These are phyloP conservation scores for Ganoderma lingzhi DNA, from an alignment of 1,284 basidiomycete genomes.

Conservation along the genomic window DNA sequence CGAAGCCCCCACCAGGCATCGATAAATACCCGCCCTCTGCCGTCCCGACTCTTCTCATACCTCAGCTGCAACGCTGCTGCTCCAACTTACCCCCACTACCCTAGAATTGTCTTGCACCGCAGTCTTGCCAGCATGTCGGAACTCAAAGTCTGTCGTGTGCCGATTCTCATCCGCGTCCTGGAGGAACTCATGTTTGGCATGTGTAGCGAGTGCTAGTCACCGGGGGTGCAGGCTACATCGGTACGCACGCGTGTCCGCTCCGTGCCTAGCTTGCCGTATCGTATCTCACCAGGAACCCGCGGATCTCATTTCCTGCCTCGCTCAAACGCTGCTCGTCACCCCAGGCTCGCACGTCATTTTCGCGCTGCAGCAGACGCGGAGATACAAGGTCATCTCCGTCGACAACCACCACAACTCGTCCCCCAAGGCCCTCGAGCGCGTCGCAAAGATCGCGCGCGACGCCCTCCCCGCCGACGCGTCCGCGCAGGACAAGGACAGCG, in stretches of 20 bases:
- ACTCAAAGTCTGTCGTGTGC: constrained; percentile 51
- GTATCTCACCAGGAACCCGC: constrained; percentile 13
- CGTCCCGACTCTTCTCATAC: neutral
- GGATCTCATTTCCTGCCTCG: constrained; percentile 3
- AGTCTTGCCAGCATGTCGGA: constrained; percentile 28
- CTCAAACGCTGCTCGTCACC: neutral
- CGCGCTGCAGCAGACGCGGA: constrained; percentile 84
- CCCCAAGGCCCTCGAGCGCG: constrained; percentile 74
- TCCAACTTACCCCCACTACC: neutral
- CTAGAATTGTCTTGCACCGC: neutral
- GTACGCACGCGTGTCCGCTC: constrained; percentile 47
- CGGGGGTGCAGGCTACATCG: constrained; percentile 88
- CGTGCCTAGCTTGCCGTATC: constrained; percentile 10
- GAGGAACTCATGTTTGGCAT: constrained; percentile 17
- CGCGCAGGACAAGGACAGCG: constrained; percentile 68
- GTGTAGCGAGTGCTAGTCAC: constrained; percentile 78
- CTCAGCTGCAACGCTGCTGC: neutral
- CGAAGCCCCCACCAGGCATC: neutral
- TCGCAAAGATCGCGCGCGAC: constrained; percentile 81
- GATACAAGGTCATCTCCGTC: constrained; percentile 92
- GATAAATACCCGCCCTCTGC: constrained; percentile 9
- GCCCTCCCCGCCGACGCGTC: constrained; percentile 72
- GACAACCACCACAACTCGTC: constrained; percentile 95
- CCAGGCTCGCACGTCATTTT: constrained; percentile 93
- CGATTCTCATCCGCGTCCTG: neutral